These are phyloP conservation scores for Pisolithus microcarpus DNA, from an alignment of 768 basidiomycete genomes.

Conservation along the genomic window DNA sequence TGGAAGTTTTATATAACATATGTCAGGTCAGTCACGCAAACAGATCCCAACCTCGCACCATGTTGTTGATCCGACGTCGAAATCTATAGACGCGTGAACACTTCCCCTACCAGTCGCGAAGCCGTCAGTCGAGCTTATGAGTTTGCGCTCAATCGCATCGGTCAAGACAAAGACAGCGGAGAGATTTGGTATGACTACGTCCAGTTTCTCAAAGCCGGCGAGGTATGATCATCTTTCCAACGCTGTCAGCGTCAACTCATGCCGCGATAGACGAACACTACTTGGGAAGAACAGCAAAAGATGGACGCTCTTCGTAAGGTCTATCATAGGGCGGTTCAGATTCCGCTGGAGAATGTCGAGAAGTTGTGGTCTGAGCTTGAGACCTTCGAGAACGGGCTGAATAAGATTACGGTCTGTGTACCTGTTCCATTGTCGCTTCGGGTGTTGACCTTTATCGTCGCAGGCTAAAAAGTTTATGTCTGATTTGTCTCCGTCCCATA, in stretches of 20 bases:
- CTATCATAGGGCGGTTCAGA: slow-evolving; percentile 90
- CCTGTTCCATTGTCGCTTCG: background rate
- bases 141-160: slow-evolving; percentile 83
- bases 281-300: slow-evolving; percentile 95
- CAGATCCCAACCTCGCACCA: slow-evolving; percentile 5
- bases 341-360: slow-evolving; percentile 91
- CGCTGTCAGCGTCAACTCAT: slow-evolving; percentile 4
- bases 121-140: slow-evolving; percentile 86
- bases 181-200: slow-evolving; percentile 95
- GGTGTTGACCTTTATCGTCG: slow-evolving; percentile 5
- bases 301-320: slow-evolving; percentile 89
- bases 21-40: slow-evolving; percentile 58
- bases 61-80: slow-evolving; percentile 4
- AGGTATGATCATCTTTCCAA: slow-evolving; percentile 40
- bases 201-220: slow-evolving; percentile 73
- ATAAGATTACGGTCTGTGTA: slow-evolving; percentile 67
- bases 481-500: slow-evolving; percentile 87
- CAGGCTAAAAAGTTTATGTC: slow-evolving; percentile 93
- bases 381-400: slow-evolving; percentile 81
- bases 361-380: slow-evolving; percentile 91
- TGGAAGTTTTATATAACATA: slow-evolving; percentile 94
- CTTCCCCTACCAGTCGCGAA: slow-evolving; percentile 62
- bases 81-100: slow-evolving; percentile 54
- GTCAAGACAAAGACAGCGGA: slow-evolving; percentile 87
- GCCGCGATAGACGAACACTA: slow-evolving; percentile 51